Conservation (phyloP, 176 grass and related monocot species). For the Aegilops longissima region DNA sequence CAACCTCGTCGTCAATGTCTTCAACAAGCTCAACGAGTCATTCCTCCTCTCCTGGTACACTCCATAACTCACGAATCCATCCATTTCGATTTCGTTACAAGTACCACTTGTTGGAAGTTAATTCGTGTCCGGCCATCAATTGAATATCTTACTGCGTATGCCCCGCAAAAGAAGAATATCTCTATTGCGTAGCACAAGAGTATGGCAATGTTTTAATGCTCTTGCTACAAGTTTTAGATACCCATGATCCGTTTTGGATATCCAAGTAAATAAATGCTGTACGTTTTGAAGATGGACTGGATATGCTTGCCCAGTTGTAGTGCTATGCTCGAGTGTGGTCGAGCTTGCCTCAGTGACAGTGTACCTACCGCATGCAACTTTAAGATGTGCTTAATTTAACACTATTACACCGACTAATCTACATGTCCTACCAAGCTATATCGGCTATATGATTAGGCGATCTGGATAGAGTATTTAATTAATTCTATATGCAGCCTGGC, state of each 20-base stretch:
- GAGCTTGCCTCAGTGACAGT: conserved; percentile 1
- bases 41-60: conserved; percentile 94
- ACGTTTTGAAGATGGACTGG: background rate
- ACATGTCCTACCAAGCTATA: background rate
- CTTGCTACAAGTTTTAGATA: background rate
- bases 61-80: background rate
- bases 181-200: background rate
- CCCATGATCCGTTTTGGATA: background rate
- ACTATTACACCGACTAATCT: background rate
- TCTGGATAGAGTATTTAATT: background rate
- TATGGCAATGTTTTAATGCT: background rate
- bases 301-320: background rate
- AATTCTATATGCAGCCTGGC: background rate
- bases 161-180: too few species aligned
- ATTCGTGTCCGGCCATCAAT: background rate
- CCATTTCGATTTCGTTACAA: background rate
- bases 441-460: conserved; percentile 11
- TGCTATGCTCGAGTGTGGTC: background rate
- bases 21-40: conserved; percentile 83
- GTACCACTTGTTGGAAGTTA: background rate
- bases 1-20: conserved; percentile 88
- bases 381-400: background rate
- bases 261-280: background rate
- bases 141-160: background rate
- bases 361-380: conserved; percentile 20